A percentile compares a stretch with the other conserved stretches of the same genome.
These are phyloP conservation scores for Tricharina praecox DNA, from an alignment of 495 filamentous ascomycete genomes.

Conservation along the genomic window DNA sequence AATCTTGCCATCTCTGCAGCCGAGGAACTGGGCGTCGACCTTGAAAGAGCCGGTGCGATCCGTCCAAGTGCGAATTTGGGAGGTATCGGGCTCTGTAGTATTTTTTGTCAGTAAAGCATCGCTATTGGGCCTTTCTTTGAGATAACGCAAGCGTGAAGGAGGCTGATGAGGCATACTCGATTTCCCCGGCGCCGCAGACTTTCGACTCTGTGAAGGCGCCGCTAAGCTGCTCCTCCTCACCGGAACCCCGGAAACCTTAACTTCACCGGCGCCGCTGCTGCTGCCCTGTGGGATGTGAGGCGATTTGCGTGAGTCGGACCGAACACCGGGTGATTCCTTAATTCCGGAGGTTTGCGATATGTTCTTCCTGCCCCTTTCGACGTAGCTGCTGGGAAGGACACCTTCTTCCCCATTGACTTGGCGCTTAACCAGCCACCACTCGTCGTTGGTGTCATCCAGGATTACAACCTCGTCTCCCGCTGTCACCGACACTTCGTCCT, in stretches of 20 bases:
- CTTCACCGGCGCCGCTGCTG: not conserved
- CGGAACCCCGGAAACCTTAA: not conserved
- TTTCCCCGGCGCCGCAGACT: slow-evolving; percentile 14
- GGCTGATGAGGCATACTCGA: slow-evolving; percentile 24
- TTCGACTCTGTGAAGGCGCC: slow-evolving; percentile 2
- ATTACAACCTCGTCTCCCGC: slow-evolving; percentile 82
- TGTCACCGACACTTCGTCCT: slow-evolving; percentile 87
- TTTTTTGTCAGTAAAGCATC: slow-evolving; percentile 21
- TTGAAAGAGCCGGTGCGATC: slow-evolving; percentile 90
- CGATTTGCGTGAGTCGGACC: not conserved
- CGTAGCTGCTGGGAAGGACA: slow-evolving; percentile 95
- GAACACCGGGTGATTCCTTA: slow-evolving; percentile 17
- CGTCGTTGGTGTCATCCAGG: slow-evolving; percentile 77
- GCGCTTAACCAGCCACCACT: slow-evolving; percentile 94
- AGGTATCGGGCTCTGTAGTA: slow-evolving; percentile 57
- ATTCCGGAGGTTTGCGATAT: slow-evolving; percentile 12
- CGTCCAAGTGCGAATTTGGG: slow-evolving; percentile 79
- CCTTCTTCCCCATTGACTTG: slow-evolving; percentile 83
- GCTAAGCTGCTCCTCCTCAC: slow-evolving; percentile 8
- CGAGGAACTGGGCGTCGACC: slow-evolving; percentile 93
- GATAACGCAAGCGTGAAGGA: slow-evolving; percentile 25
- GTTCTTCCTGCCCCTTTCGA: slow-evolving; percentile 39
- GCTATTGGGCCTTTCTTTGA: slow-evolving; percentile 16
- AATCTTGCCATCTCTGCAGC: slow-evolving; percentile 84
- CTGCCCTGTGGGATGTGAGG: not conserved